These are phyloP conservation scores for Maudiozyma saulgeensis DNA, from an alignment of 805 yeast genomes.

Conservation along the genomic window DNA sequence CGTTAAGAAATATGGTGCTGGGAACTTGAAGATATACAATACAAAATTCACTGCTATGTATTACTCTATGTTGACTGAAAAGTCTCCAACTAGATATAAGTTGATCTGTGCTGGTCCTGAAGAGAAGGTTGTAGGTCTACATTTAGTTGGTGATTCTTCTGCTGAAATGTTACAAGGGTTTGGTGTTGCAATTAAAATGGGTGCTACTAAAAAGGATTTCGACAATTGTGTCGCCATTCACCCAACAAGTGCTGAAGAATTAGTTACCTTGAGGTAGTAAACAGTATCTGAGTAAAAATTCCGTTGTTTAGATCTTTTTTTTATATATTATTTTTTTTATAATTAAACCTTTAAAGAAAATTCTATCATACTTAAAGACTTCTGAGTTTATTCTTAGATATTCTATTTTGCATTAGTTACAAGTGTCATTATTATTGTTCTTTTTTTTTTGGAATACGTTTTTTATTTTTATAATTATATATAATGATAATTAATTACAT, in stretches of 20 bases:
- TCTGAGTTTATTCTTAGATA: neutral
- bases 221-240: conserved; percentile 96
- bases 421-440: no score
- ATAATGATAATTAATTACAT: neutral
- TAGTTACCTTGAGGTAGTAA: conserved; percentile 54
- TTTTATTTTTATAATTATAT: neutral
- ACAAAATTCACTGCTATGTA: conserved; percentile 86
- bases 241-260: conserved; percentile 96
- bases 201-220: conserved; percentile 93
- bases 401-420: neutral
- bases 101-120: conserved; percentile 66
- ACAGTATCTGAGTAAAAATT: neutral
- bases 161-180: conserved; percentile 96
- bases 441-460: neutral
- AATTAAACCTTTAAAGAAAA: no score
- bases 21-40: conserved; percentile 69
- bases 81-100: conserved; percentile 83
- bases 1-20: conserved; percentile 64
- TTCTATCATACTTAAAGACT: no score
- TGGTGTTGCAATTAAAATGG: conserved; percentile 98
- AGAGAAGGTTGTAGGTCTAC: conserved; percentile 93
- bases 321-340: neutral
- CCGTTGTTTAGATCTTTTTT: neutral
- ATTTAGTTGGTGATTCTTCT: conserved; percentile 81
- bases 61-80: conserved; percentile 73